phyloP scores from a whole-genome alignment of 1,284 basidiomycete genomes.

The Amylostereum chailletii region DNA sequence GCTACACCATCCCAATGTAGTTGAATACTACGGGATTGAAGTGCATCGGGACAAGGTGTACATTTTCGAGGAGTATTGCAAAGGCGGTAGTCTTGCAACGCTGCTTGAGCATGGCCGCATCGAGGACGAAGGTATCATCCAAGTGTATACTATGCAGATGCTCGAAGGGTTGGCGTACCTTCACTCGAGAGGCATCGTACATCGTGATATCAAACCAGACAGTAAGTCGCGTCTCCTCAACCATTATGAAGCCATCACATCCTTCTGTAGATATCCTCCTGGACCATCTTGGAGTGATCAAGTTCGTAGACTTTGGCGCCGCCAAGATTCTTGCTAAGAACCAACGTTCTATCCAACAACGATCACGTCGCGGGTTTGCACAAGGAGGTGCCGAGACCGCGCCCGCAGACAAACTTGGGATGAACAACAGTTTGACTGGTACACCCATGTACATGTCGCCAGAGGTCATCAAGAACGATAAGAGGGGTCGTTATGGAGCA shows the following conservation, averaged over 20 bases:
- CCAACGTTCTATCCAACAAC: conserved; percentile 73
- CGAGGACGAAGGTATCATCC: conserved; percentile 94
- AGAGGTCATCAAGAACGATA: conserved; percentile 93
- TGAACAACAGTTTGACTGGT: conserved; percentile 86
- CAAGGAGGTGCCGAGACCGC: no score
- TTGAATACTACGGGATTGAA: conserved; percentile 99
- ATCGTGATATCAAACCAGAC: conserved; percentile 98
- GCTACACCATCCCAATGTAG: conserved; percentile 96
- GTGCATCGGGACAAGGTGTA: conserved; percentile 99
- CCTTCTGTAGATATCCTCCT: conserved; percentile 79
- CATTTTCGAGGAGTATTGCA: conserved; percentile 99
- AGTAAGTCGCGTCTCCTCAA: conserved; percentile 49
- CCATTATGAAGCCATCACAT: not conserved
- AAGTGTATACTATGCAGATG: conserved; percentile 97
- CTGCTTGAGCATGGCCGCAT: conserved; percentile 92
- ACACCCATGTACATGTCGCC: conserved; percentile 99
- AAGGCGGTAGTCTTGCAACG: conserved; percentile 88
- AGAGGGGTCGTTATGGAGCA: conserved; percentile 82
- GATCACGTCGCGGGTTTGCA: conserved; percentile 42
- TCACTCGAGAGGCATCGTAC: conserved; percentile 88
- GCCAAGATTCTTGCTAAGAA: conserved; percentile 97
- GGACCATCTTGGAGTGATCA: conserved; percentile 90
- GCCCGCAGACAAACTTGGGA: conserved; percentile 35
- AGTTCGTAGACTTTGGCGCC: conserved; percentile 98
- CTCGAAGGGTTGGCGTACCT: conserved; percentile 91